phyloP scores from a whole-genome alignment of 352 stramenopile genomes.

The Blastocystis sp. region DNA sequence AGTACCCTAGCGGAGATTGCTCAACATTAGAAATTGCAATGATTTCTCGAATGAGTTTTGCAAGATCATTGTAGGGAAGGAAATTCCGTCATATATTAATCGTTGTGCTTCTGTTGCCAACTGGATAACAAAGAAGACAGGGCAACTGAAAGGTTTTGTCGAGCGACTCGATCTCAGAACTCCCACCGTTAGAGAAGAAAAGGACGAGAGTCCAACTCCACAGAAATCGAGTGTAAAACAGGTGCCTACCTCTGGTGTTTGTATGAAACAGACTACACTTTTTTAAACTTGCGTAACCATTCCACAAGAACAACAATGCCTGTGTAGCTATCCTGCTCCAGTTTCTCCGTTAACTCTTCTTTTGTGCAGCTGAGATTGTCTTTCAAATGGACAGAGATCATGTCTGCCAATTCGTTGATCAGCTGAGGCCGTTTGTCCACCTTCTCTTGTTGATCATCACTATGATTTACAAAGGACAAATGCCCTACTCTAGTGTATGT shows the following conservation, averaged over 20 bases:
- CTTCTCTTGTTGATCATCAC: constrained; percentile 1
- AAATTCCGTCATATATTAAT: constrained; percentile 48
- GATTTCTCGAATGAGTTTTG: constrained; percentile 49
- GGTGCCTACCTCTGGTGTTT: too few relatives aligned
- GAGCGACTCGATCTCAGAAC: not conserved
- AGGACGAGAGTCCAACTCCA: too few relatives aligned
- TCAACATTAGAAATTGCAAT: constrained; percentile 50
- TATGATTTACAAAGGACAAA: not conserved
- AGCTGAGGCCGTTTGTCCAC: not conserved
- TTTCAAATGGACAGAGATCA: not conserved
- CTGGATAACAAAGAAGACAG: not conserved
- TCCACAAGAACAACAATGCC: not conserved
- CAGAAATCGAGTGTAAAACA: too few relatives aligned
- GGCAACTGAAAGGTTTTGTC: not conserved
- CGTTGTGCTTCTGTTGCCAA: constrained; percentile 9
- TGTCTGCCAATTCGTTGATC: not conserved
- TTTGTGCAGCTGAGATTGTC: not conserved
- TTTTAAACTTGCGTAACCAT: not conserved
- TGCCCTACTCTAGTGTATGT: not conserved
- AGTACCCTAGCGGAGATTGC: not conserved
- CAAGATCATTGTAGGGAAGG: constrained; percentile 49
- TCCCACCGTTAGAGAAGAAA: not conserved
- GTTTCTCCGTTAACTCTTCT: not conserved
- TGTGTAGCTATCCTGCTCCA: not conserved
- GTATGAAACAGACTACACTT: not conserved